Percentiles rank a stretch among this genome's conserved stretches.
Conservation (phyloP, 176 grass and related monocot genomes). For the Tillandsia leiboldiana region DNA sequence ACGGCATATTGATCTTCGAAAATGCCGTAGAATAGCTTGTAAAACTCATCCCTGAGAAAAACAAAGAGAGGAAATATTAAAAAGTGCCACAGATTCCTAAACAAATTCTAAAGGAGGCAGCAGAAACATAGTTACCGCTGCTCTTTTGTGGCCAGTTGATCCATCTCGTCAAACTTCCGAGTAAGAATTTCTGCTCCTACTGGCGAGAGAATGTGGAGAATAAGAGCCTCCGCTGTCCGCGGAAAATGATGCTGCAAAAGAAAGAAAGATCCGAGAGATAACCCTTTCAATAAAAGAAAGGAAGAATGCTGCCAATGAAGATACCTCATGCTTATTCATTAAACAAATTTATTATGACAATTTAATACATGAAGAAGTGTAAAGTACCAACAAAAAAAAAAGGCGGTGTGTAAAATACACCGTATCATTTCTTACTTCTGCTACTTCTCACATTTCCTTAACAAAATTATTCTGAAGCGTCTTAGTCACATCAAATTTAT, state of each 20-base stretch:
- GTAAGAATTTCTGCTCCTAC: conserved; percentile 87
- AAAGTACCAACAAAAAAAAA: not conserved
- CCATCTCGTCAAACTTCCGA: conserved; percentile 88
- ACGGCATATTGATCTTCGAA: conserved; percentile 75
- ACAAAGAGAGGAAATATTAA: not conserved
- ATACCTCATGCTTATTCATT: no score
- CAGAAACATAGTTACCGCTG: conserved; percentile 42
- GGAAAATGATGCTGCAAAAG: conserved; percentile 69
- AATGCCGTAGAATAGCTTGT: conserved; percentile 68
- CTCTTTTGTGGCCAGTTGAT: conserved; percentile 62
- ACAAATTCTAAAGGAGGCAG: conserved; percentile 1
- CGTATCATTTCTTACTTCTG: no score
- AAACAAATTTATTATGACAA: not conserved
- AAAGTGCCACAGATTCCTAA: not conserved
- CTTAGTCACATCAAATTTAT: no score
- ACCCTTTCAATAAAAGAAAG: no score
- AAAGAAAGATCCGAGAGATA: not conserved
- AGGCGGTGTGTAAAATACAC: no score
- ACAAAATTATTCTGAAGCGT: no score
- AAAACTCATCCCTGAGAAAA: conserved; percentile 51
- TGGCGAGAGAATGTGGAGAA: conserved; percentile 70
- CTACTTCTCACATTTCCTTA: no score
- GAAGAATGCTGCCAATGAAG: no score
- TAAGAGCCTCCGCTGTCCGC: conserved; percentile 69
- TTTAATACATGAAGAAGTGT: not conserved